Evolutionary conservation across 345 rosid genomes (phyloP), one percentile per base, ranked within the genome.

Genomic region (Rubroshorea leprosula): DNA sequence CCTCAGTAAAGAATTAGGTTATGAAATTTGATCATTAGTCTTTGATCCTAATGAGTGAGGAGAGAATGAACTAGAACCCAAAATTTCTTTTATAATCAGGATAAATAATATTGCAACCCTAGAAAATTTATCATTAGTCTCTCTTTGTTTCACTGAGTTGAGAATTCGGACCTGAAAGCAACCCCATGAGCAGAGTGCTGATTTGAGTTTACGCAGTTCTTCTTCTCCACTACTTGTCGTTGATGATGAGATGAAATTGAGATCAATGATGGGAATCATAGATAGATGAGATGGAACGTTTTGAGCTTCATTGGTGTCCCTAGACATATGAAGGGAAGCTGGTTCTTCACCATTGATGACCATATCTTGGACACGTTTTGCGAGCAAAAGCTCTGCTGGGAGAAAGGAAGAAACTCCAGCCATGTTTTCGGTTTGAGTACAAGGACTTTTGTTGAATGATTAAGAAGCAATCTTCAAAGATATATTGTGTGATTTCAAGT

Each of bases 171-270:
- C 86, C 83, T 68, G 81, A 52, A 78, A 76, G 70, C 84, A 78
- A 48, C 84, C 87, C 85, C 83, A 80, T 0, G 72, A 56, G 58
- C 50, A 60, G 49, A 39, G 83, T 47, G 83, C 82, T 49, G 68
- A 64, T 66, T 74, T 56, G 41, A 83, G 78, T 21, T 74, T 78
- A 50, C 55, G 61, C 22, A 78, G 74, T 53, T 76, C 76, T 43
- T 69, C 39, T 1, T 62, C n/a, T n/a, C n/a, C 26, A 2, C 52
- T 7, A 22, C 39, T 19, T 23, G 55, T 31, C 26, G 65, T 26
- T 14, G 76, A 63, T 19, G 78, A 67, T 7, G 66, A 27, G 46
- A 72, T 56, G 18, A 72, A 49, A 70, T 72, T 54, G 18, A 83
- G 71, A 52, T 78, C 77, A 15, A 83, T 61, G 27, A 72, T 63